Percentiles rank a stretch among this genome's conserved stretches.
These are phyloP conservation scores for Peronospora farinosa DNA, from an alignment of 352 stramenopile species.

Conservation along the genomic window DNA sequence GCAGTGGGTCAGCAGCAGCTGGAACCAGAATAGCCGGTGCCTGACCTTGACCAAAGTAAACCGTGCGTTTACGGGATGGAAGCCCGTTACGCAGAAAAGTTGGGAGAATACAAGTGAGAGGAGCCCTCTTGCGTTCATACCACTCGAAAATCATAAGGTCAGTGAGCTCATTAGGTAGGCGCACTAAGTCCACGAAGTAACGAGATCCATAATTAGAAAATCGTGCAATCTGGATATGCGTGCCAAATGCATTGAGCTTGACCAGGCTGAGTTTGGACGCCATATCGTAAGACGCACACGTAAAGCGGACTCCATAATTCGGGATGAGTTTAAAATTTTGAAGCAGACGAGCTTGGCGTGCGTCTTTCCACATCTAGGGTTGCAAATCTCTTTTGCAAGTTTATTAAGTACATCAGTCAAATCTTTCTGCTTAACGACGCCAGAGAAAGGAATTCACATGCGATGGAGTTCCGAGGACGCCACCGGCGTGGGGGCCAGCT, in stretches of 20 bases:
- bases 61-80: not conserved
- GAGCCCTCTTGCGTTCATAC: not conserved
- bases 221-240: not conserved
- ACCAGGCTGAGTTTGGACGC: not conserved
- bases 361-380: not conserved
- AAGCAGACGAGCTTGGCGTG: not conserved
- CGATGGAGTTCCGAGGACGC: slow-evolving; percentile 1
- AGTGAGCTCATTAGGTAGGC: too few relatives aligned
- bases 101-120: not conserved
- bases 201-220: not conserved
- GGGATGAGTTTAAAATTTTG: not conserved
- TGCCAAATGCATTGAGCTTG: not conserved
- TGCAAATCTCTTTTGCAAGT: not conserved
- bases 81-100: not conserved
- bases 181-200: too few relatives aligned
- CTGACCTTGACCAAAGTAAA: slow-evolving; percentile 1
- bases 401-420: not conserved
- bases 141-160: not conserved
- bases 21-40: not conserved
- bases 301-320: not conserved
- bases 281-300: not conserved
- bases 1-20: not conserved
- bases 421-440: not conserved
- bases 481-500: too few relatives aligned
- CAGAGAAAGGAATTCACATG: not conserved